phyloP scores from a whole-genome alignment of 2,329 filamentous ascomycete species.

The Bipolaris sorokiniana region DNA sequence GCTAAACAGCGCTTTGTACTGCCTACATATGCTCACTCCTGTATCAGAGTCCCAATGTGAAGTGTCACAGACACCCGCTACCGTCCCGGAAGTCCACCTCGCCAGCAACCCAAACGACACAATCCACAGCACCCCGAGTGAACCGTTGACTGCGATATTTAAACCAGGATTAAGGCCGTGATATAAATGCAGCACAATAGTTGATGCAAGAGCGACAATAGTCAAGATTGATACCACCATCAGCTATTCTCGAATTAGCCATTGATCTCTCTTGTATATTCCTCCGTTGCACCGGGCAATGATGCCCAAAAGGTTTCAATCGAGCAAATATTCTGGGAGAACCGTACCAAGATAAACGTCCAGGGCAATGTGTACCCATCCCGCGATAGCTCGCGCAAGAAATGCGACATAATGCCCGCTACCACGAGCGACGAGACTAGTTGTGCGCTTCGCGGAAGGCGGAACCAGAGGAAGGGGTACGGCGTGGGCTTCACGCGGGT shows the following conservation, averaged over 20 bases:
- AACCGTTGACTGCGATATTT: conserved; percentile 58
- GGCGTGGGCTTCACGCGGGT: conserved; percentile 48
- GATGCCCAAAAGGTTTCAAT: not conserved
- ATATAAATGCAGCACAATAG: conserved; percentile 59
- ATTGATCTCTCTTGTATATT: not conserved
- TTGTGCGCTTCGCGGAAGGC: conserved; percentile 51
- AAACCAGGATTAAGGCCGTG: conserved; percentile 60
- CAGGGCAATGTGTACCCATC: conserved; percentile 62
- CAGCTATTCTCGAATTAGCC: conserved; percentile 51
- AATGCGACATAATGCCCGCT: conserved; percentile 61
- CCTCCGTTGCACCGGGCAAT: not conserved
- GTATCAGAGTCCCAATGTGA: conserved; percentile 60
- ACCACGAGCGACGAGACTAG: conserved; percentile 57
- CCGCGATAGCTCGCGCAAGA: conserved; percentile 60
- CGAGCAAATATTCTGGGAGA: not conserved
- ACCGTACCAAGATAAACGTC: conserved; percentile 64
- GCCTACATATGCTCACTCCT: conserved; percentile 62
- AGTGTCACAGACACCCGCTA: conserved; percentile 58
- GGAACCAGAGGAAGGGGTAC: conserved; percentile 54
- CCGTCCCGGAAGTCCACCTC: conserved; percentile 61
- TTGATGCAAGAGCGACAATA: conserved; percentile 55
- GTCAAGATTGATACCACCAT: conserved; percentile 60
- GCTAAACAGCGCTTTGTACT: conserved; percentile 66
- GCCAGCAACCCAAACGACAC: conserved; percentile 59
- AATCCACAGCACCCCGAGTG: conserved; percentile 59